Evolutionary conservation across 495 filamentous ascomycete species (phyloP).

Genomic region (Arthonia radiata): DNA sequence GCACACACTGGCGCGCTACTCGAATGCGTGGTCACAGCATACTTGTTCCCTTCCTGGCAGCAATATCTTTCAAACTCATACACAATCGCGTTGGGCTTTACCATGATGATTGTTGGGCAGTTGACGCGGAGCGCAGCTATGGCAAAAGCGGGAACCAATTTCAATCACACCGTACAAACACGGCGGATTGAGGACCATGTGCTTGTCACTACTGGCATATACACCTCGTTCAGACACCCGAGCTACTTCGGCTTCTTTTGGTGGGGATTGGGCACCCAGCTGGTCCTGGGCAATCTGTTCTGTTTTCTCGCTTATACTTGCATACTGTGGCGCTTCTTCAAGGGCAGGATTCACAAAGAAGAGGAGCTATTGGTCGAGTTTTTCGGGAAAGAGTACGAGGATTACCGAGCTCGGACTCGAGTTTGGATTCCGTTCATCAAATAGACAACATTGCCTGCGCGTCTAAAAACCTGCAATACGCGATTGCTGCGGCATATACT

Average conservation of each 20-base stretch:
- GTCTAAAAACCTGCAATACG: no score
- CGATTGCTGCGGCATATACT: no score
- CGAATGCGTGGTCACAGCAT: conserved; percentile 38
- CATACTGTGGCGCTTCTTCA: conserved; percentile 72
- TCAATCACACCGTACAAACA: conserved; percentile 68
- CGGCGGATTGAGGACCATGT: conserved; percentile 38
- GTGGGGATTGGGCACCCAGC: conserved; percentile 87
- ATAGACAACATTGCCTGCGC: no score
- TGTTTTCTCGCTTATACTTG: conserved; percentile 49
- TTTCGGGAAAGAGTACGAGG: conserved; percentile 61
- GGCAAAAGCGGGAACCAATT: conserved; percentile 69
- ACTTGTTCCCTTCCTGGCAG: conserved; percentile 27
- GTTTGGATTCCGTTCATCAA: conserved; percentile 67
- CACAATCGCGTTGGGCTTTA: conserved; percentile 25
- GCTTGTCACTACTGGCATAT: conserved; percentile 53
- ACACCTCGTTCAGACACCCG: conserved; percentile 47
- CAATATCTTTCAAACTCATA: conserved; percentile 10
- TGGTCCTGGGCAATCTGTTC: conserved; percentile 63
- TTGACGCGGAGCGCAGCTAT: conserved; percentile 51
- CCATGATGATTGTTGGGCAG: conserved; percentile 47
- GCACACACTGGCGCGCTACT: conserved; percentile 49
- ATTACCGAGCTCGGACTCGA: conserved; percentile 37
- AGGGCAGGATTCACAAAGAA: conserved; percentile 42
- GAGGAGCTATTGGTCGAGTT: conserved; percentile 55
- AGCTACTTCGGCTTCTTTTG: conserved; percentile 96